These are phyloP conservation scores for Akebia trifoliata DNA, from an alignment of 164 flowering plant species.

Conservation along the genomic window DNA sequence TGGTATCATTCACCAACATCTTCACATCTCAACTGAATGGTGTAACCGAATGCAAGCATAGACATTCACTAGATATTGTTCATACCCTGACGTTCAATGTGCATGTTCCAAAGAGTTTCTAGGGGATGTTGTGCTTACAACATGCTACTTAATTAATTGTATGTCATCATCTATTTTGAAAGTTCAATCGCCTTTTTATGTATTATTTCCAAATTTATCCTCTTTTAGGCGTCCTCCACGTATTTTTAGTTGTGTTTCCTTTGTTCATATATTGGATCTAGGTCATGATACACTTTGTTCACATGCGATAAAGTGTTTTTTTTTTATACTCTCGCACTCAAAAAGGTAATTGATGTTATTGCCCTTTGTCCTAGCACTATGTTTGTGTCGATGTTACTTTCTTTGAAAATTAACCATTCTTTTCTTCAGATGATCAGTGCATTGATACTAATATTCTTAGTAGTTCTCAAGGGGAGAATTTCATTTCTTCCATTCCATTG, in stretches of 20 bases:
- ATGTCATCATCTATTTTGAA: neutral
- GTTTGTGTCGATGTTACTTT: conserved; percentile 2
- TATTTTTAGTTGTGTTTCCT: neutral
- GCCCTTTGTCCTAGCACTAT: neutral
- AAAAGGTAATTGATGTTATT: conserved; percentile 1
- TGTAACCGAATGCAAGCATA: neutral
- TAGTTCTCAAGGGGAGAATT: no score
- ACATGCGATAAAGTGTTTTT: no score
- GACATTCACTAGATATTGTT: neutral
- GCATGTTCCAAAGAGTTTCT: no score
- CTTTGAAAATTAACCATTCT: neutral
- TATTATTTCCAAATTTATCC: neutral
- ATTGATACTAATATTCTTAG: neutral
- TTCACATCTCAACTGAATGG: neutral
- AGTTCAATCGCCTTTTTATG: neutral
- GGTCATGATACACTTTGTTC: neutral
- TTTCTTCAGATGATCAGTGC: neutral
- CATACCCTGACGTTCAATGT: neutral
- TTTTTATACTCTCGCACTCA: neutral
- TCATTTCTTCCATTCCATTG: no score
- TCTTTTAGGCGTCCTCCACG: neutral
- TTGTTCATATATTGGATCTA: neutral
- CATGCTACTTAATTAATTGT: neutral
- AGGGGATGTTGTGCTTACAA: neutral
- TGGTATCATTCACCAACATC: neutral